Conservation (phyloP, 2,329 filamentous ascomycete species). For the Aspergillus aculeatinus region DNA sequence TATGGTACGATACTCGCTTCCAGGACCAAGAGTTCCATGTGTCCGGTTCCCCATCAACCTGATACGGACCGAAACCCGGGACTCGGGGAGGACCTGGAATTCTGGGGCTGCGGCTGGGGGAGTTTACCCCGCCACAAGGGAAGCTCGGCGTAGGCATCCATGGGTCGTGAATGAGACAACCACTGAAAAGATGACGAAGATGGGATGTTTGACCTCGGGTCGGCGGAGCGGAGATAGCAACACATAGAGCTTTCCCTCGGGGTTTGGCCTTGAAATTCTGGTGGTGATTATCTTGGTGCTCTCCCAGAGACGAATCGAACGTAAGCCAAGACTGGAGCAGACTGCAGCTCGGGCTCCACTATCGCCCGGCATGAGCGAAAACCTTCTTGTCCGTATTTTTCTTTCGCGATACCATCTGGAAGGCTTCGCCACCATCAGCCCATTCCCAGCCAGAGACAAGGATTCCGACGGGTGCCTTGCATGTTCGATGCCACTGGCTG, state of each 20-base stretch:
- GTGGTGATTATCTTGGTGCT: background rate
- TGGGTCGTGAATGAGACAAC: background rate
- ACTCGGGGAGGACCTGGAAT: background rate
- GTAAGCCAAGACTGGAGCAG: constrained; percentile 1
- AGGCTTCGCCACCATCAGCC: background rate
- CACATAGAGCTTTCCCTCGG: background rate
- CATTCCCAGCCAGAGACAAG: background rate
- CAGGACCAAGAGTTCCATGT: background rate
- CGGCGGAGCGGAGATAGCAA: constrained; percentile 20
- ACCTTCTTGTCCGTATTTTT: background rate
- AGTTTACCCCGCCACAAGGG: background rate
- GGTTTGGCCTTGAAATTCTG: background rate
- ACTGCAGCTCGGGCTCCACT: constrained; percentile 1
- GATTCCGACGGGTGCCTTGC: background rate
- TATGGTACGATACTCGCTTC: background rate
- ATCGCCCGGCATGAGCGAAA: background rate
- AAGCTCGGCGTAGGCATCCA: background rate
- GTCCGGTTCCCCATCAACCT: background rate
- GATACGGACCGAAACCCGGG: background rate
- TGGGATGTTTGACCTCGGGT: constrained; percentile 9
- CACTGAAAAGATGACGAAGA: no score
- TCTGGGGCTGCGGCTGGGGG: background rate
- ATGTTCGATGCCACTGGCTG: background rate
- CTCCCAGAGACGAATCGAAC: background rate
- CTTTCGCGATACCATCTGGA: no score